phyloP scores from a whole-genome alignment of 2,329 filamentous ascomycete genomes.

The Cyclaneusma minus region DNA sequence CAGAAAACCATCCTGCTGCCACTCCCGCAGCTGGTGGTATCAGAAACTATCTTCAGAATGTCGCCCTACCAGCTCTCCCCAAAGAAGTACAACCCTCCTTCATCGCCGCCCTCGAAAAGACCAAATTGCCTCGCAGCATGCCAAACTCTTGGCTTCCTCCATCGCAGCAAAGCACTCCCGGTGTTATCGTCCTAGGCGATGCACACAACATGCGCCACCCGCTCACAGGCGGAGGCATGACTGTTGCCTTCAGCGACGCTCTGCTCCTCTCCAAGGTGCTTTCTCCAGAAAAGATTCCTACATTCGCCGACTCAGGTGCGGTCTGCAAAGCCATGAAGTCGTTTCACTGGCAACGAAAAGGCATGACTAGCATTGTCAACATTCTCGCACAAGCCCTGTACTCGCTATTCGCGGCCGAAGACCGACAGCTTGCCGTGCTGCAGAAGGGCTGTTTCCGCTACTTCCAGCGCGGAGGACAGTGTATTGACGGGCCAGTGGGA shows the following conservation, averaged over 20 bases:
- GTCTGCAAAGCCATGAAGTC: conserved; percentile 51
- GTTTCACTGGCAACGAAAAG: conserved; percentile 83
- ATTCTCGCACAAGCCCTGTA: conserved; percentile 95
- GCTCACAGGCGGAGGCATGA: conserved; percentile 94
- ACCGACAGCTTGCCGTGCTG: conserved; percentile 59
- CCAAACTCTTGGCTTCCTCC: conserved; percentile 90
- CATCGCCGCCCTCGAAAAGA: conserved; percentile 58
- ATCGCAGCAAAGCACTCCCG: conserved; percentile 50
- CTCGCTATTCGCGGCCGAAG: conserved; percentile 74
- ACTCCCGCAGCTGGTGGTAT: conserved; percentile 64
- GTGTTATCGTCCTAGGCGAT: conserved; percentile 74
- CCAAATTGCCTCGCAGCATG: conserved; percentile 69
- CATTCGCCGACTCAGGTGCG: conserved; percentile 48
- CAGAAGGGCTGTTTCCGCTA: conserved; percentile 88
- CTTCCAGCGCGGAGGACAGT: conserved; percentile 60
- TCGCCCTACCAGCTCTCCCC: conserved; percentile 67
- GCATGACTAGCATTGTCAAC: conserved; percentile 77
- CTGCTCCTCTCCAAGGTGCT: conserved; percentile 63
- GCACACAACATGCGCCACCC: conserved; percentile 99
- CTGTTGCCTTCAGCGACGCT: conserved; percentile 87
- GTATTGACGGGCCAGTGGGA: conserved; percentile 64
- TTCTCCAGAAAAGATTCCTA: conserved; percentile 49
- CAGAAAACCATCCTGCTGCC: conserved; percentile 59
- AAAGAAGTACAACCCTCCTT: conserved; percentile 57
- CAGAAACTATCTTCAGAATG: conserved; percentile 65